Conservation (phyloP, 2,329 filamentous ascomycete genomes). For the Nakataea oryzae region DNA sequence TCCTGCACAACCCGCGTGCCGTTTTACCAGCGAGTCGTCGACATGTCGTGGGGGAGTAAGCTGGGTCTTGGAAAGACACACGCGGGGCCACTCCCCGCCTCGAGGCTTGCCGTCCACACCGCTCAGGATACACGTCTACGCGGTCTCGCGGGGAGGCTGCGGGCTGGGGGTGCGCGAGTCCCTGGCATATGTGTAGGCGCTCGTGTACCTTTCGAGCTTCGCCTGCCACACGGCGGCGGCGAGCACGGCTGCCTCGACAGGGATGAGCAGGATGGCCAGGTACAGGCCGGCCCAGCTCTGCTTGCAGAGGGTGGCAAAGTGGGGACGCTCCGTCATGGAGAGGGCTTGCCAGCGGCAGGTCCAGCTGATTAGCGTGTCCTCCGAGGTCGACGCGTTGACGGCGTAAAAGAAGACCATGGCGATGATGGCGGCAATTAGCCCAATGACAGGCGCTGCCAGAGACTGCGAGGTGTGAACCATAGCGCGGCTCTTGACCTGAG, state of each 20-base stretch:
- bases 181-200: conserved; percentile 18
- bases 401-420: conserved; percentile 47
- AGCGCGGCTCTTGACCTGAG: conserved; percentile 27
- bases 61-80: background rate
- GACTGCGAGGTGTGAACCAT: conserved; percentile 23
- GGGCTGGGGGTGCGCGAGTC: conserved; percentile 20
- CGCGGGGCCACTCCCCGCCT: background rate
- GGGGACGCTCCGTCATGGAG: conserved; percentile 39
- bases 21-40: background rate
- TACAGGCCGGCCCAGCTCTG: conserved; percentile 44
- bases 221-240: conserved; percentile 33
- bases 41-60: background rate
- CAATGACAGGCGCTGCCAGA: conserved; percentile 28
- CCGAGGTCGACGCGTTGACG: conserved; percentile 38
- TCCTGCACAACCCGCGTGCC: background rate
- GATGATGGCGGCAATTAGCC: conserved; percentile 36
- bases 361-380: conserved; percentile 51
- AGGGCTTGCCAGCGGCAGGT: conserved; percentile 48
- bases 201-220: conserved; percentile 30
- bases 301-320: conserved; percentile 45
- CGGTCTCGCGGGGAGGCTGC: background rate
- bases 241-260: conserved; percentile 40
- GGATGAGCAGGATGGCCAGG: conserved; percentile 44
- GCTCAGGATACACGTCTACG: background rate
- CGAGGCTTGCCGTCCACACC: background rate